Conservation (phyloP, 495 filamentous ascomycete genomes). For the Aspergillus campestris region DNA sequence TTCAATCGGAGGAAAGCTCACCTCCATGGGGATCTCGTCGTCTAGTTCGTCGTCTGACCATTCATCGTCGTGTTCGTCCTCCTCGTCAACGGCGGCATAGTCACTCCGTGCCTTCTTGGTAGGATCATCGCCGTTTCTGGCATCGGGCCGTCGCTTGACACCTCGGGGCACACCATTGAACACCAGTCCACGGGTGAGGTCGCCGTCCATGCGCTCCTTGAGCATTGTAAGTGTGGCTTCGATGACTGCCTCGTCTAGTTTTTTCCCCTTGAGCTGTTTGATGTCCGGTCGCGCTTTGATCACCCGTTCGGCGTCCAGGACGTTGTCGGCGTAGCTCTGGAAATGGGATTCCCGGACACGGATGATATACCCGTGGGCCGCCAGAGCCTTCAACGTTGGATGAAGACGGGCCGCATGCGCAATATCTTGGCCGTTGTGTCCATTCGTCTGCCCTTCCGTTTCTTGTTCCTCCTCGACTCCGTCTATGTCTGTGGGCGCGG, state of each 20-base stretch:
- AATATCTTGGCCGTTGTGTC: conserved; percentile 19
- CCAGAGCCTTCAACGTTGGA: conserved; percentile 35
- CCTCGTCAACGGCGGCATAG: conserved; percentile 21
- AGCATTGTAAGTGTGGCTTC: conserved; percentile 25
- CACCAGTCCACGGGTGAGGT: conserved; percentile 26
- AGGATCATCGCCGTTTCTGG: conserved; percentile 8
- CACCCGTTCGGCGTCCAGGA: conserved; percentile 36
- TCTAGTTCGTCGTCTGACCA: conserved; percentile 34
- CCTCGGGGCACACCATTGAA: conserved; percentile 32
- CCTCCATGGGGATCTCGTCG: conserved; percentile 34
- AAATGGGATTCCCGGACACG: conserved; percentile 42
- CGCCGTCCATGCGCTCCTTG: conserved; percentile 22
- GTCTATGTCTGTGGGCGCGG: conserved; percentile 13
- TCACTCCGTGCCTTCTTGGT: conserved; percentile 14
- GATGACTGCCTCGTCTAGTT: conserved; percentile 46
- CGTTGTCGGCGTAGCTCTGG: conserved; percentile 43
- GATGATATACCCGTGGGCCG: conserved; percentile 41
- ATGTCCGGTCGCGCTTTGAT: conserved; percentile 29
- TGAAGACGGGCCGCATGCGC: conserved; percentile 26
- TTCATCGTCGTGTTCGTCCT: conserved; percentile 29
- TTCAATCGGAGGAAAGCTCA: conserved; percentile 8
- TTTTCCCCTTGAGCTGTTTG: conserved; percentile 47
- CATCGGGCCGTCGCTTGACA: conserved; percentile 23
- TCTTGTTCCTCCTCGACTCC: conserved; percentile 26
- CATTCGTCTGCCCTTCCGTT: conserved; percentile 7